Evolutionary conservation across 192 early-diverging fungal species (phyloP), one percentile per base, ranked within the genome.

Genomic region (Backusella sp.): DNA sequence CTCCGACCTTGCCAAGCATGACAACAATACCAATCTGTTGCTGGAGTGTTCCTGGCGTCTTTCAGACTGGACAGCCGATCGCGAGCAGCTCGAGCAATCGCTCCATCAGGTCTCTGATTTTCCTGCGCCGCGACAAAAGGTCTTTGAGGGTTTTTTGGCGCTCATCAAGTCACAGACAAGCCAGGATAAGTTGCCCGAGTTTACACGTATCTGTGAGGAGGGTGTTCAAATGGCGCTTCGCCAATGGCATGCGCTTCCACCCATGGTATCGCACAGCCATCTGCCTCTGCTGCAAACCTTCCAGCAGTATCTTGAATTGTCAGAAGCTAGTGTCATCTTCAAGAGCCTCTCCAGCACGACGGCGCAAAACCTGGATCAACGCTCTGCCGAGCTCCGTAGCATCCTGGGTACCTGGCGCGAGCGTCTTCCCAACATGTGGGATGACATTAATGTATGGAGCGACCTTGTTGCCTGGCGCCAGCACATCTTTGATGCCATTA

Each of bases 371-470:
- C 87, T 98, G 41, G 96, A 98, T 49, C 82, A 79, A 73, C 94
- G 94, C 76, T 93, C 95, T n/a, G 89, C 91, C 59, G 97, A 98
- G 53, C 81, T 99, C 30, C 98, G 98, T 77, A 91, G 91, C 41
- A 90, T 94, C 21, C 80, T 99, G 21, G 89, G 92, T 70, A 99
- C 96, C 6, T 99, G 98, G 98, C 86, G 97, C 76, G 98, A 99
- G 77, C 89, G 98, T 17, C 83, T 99, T 37, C 98, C 98, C 14
- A 99, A 97, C 77, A 88, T 88, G 56, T 97, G 96, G 94, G 97
- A 99, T 77, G 96, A 98, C 74, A 99, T 99, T 80, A 94, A 94
- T 69, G 87, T 99, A 8, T 99, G 98, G 98, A 97, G 95, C 77
- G 95, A 98, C 73, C 76, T 99, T 66, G 96, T 99, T 6, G 94